Base-by-base conservation (phyloP, 352 stramenopile species). In the Aphanomyces stellatus region DNA sequence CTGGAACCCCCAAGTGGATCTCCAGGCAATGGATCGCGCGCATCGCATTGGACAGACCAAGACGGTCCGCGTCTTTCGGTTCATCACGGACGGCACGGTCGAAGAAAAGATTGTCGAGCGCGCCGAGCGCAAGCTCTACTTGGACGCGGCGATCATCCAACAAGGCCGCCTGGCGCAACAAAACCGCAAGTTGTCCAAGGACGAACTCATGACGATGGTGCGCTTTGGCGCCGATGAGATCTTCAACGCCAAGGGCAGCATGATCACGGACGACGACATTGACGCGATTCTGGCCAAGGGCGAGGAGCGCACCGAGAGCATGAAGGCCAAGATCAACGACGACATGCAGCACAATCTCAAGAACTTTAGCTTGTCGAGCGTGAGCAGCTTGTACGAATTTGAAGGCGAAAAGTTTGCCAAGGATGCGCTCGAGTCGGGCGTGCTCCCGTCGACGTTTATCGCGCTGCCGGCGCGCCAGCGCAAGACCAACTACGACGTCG, bases 71-170 rank as follows among this genome's bases (percentile, higher is more conserved):
- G 97, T 99, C 5, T 99, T 99, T 77, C 93, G 97, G 25, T 92
- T 99, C 43, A 96, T 99, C 53, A 98, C 97, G 53, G 88, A 99
- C 64, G 93, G 91, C 43, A 97, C 97, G 0, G 96, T 99, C 1
- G 98, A 99, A 72, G 97, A 99, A 75, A 98, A 98, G 76, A 99
- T 99, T 46, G 79, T 99, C 8, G 95, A 97, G 71, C 94, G 97
- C 65, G 97, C 97, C 0, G 97, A 97, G 48, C 92, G 98, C 56
- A 99, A 99, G 80, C 76, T 99, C 27, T 98, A 99, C 65, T 82
- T 97, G 74, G 98, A 99, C 75, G 97, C 97, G 2, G 96, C 97
- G 24, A 98, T 99, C 40, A 99, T 99, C 72, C 97, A 99, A 79
- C 96, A 99, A 70, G 96, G 96, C 59, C 88, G 96, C 28, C 79